Percentiles rank a stretch among this genome's conserved stretches.
These are phyloP conservation scores for Debaryomycetaceae sp. DNA, from an alignment of 1,139 yeast species.

Conservation along the genomic window DNA sequence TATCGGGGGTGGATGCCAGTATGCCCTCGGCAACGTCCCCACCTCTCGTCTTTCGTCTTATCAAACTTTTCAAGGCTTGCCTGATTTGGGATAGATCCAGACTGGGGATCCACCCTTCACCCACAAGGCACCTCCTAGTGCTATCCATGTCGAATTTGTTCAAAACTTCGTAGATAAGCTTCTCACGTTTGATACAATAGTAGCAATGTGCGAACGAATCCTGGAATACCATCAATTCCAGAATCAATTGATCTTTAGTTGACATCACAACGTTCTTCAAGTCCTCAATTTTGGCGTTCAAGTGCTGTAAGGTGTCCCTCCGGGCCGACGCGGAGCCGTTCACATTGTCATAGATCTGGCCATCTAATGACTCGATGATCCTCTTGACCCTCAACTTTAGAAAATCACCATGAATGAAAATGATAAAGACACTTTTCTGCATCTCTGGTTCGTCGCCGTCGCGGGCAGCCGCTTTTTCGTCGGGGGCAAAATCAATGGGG, in stretches of 20 bases:
- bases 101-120: constrained; percentile 95
- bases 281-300: constrained; percentile 50
- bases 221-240: constrained; percentile 72
- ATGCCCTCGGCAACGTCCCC: not conserved
- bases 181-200: constrained; percentile 60
- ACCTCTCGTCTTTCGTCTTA: constrained; percentile 21
- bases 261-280: constrained; percentile 56
- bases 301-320: constrained; percentile 52
- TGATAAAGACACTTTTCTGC: constrained; percentile 70
- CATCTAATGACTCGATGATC: constrained; percentile 82
- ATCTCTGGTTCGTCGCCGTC: constrained; percentile 21
- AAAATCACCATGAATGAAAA: constrained; percentile 83
- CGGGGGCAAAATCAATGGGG: constrained; percentile 25
- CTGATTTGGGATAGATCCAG: constrained; percentile 24
- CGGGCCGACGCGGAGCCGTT: constrained; percentile 52
- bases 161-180: constrained; percentile 67
- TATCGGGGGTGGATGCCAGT: not conserved
- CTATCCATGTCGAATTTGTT: constrained; percentile 82
- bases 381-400: constrained; percentile 64
- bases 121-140: constrained; percentile 81
- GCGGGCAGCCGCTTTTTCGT: constrained; percentile 44
- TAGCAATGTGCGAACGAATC: constrained; percentile 38
- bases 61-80: constrained; percentile 21
- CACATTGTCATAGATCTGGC: constrained; percentile 61
- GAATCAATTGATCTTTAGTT: constrained; percentile 63